Evolutionary conservation across 1,284 basidiomycete species (phyloP), one percentile per base, ranked within the genome.

Genomic region (Moesziomyces parantarcticus): DNA sequence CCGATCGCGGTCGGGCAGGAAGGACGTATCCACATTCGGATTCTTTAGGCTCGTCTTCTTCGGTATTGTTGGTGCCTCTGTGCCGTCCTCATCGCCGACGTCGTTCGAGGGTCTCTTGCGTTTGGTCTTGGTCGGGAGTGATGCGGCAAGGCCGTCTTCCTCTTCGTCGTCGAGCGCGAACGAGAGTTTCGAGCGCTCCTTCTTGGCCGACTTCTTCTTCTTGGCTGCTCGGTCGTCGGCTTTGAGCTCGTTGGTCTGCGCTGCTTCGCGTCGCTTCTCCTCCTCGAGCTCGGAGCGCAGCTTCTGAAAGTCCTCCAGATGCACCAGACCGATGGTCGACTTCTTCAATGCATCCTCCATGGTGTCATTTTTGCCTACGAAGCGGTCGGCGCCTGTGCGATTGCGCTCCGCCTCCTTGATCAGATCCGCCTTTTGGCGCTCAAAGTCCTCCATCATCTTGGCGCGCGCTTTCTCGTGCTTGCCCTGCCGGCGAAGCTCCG

Each of bases 21-120:
- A 99, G 1, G 95, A 97, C 0, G 97, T 99, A 83, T 99, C 97
- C 39, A 98, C 96, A 51, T 90, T 88, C 0, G 97, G 97, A 78
- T 99, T 98, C 87, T 99, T 99, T 80, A 91, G 66, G 22, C 62
- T 71, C 20, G 89, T 85, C 56, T 90, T 89, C 85, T 94, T 95
- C 23, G 47, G 40, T 20, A 55, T 51, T 8, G 57, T 44, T 7
- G n/a, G 39, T 5, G 46, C n/a, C 21, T 32, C 39, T 26, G 21
- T n/a, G n/a, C n/a, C 40, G 6, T 51, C 56, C 7, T 46, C 47
- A 20, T 50, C 46, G 9, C 51, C 50, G 4, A 34, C 32, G 42
- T 58, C 50, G 29, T 54, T 46, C 14, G 53, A 39, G 63, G 52
- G 75, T 71, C 65, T 46, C 79, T 54, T 80, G 60, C 40, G 73